Evolutionary conservation across 2,329 filamentous ascomycete genomes (phyloP).

Genomic region (Fusarium sp.): DNA sequence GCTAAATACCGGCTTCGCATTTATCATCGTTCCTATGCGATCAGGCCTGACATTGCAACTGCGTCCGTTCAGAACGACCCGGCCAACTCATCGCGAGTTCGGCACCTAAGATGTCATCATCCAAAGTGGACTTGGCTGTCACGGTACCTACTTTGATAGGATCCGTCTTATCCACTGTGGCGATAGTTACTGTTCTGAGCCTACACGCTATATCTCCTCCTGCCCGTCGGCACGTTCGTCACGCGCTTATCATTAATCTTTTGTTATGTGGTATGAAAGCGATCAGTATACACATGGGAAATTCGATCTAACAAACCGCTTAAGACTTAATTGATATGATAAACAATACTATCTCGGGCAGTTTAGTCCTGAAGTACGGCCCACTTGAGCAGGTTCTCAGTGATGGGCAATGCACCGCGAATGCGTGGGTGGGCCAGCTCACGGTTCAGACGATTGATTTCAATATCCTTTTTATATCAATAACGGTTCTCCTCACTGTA

Average conservation of each 20-base stretch:
- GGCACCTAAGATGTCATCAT: no score
- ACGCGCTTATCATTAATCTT: neutral
- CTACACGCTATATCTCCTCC: neutral
- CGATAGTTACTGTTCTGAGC: neutral
- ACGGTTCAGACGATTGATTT: constrained; percentile 11
- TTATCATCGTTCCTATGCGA: no score
- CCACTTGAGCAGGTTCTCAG: neutral
- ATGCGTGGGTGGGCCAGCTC: constrained; percentile 12
- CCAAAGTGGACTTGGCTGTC: neutral
- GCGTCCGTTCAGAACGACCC: no score
- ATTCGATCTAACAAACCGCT: neutral
- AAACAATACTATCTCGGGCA: neutral
- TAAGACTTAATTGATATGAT: neutral
- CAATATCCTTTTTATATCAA: constrained; percentile 3
- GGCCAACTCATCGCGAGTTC: no score
- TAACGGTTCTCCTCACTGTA: neutral
- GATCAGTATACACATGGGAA: no score
- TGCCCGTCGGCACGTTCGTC: neutral
- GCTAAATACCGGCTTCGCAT: no score
- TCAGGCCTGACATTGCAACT: no score
- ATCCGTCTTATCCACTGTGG: neutral
- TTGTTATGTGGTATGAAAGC: neutral
- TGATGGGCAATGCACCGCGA: neutral
- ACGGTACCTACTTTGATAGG: constrained; percentile 1
- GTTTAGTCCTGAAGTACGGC: neutral